These are phyloP conservation scores for Chrysochromulina tobinii DNA, from an alignment of 78 protist species.

Conservation along the genomic window DNA sequence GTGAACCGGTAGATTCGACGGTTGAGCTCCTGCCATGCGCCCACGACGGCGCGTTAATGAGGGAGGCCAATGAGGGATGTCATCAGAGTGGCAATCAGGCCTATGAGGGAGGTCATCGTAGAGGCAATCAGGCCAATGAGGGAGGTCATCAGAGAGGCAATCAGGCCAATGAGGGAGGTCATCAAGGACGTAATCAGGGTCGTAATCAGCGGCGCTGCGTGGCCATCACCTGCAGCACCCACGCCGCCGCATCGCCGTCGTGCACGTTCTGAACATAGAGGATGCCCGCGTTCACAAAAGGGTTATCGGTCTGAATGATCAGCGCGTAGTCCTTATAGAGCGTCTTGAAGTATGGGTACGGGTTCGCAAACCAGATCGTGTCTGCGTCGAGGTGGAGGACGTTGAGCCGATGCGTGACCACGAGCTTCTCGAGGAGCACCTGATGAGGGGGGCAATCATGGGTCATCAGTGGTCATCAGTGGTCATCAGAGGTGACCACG, in stretches of 20 bases:
- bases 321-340: background rate
- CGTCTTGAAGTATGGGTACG: constrained; percentile 13
- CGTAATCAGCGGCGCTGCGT: too few relatives aligned
- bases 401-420: background rate
- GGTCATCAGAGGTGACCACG: too few relatives aligned
- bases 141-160: too few relatives aligned
- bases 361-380: constrained; percentile 30
- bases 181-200: too few relatives aligned
- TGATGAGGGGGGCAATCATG: too few relatives aligned
- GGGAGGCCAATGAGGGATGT: too few relatives aligned
- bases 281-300: background rate
- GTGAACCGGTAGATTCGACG: constrained; percentile 16
- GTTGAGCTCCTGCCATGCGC: background rate
- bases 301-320: constrained; percentile 3
- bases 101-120: too few relatives aligned
- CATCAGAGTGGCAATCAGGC: too few relatives aligned
- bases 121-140: too few relatives aligned
- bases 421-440: background rate
- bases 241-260: background rate
- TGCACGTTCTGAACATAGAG: background rate
- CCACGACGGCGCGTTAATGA: too few relatives aligned
- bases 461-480: too few relatives aligned
- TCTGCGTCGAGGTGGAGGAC: background rate
- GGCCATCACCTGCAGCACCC: background rate
- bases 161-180: too few relatives aligned